These are phyloP conservation scores for Imleria badia DNA, from an alignment of 768 basidiomycete genomes.

Conservation along the genomic window DNA sequence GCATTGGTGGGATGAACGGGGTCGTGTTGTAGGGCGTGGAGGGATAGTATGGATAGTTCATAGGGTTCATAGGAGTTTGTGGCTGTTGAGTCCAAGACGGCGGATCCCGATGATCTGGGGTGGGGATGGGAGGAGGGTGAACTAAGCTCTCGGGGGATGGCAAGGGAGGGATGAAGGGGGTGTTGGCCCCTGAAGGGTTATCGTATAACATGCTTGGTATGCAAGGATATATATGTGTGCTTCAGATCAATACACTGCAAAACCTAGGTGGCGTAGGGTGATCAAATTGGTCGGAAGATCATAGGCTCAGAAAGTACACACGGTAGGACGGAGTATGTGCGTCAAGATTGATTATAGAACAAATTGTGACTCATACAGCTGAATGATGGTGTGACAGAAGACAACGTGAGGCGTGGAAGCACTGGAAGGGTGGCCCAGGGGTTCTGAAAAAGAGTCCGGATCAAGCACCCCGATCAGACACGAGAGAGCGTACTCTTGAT, in stretches of 20 bases:
- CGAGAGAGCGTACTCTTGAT: constrained; percentile 4
- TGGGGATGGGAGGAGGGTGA: constrained; percentile 38
- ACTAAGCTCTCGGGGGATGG: constrained; percentile 34
- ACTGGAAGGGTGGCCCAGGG: not conserved
- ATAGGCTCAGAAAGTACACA: constrained; percentile 10
- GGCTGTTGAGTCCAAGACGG: constrained; percentile 37
- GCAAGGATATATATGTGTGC: constrained; percentile 23
- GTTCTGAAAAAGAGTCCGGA: constrained; percentile 9
- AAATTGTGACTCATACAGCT: constrained; percentile 16
- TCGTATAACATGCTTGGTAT: constrained; percentile 29
- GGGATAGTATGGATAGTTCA: constrained; percentile 41
- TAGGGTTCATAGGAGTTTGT: constrained; percentile 33
- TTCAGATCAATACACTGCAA: constrained; percentile 24
- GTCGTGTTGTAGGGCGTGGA: constrained; percentile 37
- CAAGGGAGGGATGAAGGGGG: constrained; percentile 40
- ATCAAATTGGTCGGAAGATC: constrained; percentile 7
- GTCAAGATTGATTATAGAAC: constrained; percentile 7
- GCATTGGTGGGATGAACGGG: constrained; percentile 39
- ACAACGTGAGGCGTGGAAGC: constrained; percentile 1
- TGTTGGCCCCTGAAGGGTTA: constrained; percentile 32
- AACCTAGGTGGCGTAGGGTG: constrained; percentile 13
- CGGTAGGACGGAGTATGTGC: constrained; percentile 4
- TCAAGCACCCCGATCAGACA: not conserved
- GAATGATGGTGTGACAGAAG: constrained; percentile 6
- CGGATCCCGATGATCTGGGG: constrained; percentile 25